phyloP scores from a whole-genome alignment of 78 protist genomes.

The Guillardia theta region DNA sequence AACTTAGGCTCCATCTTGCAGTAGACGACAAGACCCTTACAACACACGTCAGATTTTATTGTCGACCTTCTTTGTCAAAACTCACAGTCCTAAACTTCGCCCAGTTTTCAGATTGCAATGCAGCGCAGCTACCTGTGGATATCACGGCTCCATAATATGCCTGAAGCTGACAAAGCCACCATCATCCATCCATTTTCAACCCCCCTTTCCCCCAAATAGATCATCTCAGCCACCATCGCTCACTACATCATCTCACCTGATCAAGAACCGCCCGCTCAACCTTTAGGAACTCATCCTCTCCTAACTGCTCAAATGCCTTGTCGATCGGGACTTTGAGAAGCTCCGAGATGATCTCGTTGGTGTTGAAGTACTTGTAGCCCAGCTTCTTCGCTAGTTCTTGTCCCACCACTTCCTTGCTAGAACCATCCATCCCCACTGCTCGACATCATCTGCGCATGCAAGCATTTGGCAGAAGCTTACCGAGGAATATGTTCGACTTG shows the following conservation, averaged over 20 bases:
- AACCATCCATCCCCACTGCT: too few relatives aligned
- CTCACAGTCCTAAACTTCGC: neutral
- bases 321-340: neutral
- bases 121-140: neutral
- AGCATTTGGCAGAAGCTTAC: too few relatives aligned
- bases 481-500: too few relatives aligned
- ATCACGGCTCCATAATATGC: neutral
- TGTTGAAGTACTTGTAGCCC: neutral
- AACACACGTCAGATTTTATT: too few relatives aligned
- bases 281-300: neutral
- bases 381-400: neutral
- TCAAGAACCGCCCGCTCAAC: neutral
- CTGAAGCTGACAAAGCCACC: neutral
- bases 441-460: too few relatives aligned
- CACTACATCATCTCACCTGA: neutral
- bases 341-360: neutral
- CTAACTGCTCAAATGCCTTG: neutral
- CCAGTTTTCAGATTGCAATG: neutral
- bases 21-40: neutral
- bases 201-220: neutral
- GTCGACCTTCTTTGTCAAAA: too few relatives aligned
- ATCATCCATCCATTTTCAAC: neutral
- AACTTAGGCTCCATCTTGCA: neutral
- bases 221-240: neutral
- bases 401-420: neutral